These are phyloP conservation scores for Neodidymelliopsis sp. DNA, from an alignment of 2,329 filamentous ascomycete genomes.

Conservation along the genomic window DNA sequence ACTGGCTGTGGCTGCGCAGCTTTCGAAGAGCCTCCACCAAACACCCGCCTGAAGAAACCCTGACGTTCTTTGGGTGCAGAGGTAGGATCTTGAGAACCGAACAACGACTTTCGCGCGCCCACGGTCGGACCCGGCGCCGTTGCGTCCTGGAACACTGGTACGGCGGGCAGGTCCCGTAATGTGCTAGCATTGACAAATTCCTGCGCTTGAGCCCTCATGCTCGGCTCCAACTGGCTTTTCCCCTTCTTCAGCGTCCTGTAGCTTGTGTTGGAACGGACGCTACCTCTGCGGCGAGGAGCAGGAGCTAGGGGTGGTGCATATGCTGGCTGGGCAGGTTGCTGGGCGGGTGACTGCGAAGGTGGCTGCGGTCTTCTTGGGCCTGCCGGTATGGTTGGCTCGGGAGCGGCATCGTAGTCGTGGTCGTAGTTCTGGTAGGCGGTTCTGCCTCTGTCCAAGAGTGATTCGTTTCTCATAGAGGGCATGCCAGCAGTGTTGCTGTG, in stretches of 20 bases:
- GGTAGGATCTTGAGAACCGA: constrained; percentile 50
- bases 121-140: constrained; percentile 63
- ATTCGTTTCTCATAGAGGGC: constrained; percentile 48
- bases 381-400: constrained; percentile 82
- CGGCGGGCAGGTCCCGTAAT: constrained; percentile 52
- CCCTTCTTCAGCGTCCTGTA: constrained; percentile 52
- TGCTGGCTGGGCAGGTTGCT: constrained; percentile 48
- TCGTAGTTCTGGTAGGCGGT: constrained; percentile 56
- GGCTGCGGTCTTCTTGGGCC: constrained; percentile 70
- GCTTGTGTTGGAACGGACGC: constrained; percentile 65
- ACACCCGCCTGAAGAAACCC: constrained; percentile 93
- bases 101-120: constrained; percentile 57
- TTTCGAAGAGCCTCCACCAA: constrained; percentile 71
- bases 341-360: constrained; percentile 50
- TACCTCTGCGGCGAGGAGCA: constrained; percentile 62
- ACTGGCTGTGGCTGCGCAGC: constrained; percentile 51
- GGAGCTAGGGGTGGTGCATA: constrained; percentile 52
- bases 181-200: constrained; percentile 58
- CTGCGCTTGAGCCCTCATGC: constrained; percentile 55
- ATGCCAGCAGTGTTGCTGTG: constrained; percentile 42
- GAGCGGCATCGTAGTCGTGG: constrained; percentile 78
- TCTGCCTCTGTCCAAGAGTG: constrained; percentile 54
- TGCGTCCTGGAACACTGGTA: constrained; percentile 57
- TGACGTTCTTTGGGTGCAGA: constrained; percentile 66
- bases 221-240: constrained; percentile 51